These are phyloP conservation scores for Plasmodium relictum DNA, from an alignment of 169 alveolate genomes.

Conservation along the genomic window DNA sequence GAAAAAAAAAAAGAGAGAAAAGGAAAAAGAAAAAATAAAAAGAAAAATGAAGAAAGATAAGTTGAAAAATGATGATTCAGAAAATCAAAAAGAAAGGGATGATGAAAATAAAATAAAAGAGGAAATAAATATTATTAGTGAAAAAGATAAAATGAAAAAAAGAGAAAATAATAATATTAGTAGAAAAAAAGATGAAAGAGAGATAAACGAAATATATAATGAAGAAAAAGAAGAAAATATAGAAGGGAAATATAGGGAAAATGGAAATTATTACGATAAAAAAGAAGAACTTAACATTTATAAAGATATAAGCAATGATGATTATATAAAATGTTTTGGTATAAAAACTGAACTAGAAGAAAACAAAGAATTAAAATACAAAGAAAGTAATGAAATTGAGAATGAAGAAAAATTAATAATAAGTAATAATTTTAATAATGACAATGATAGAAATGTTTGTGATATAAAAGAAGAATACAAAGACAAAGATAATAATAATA, in stretches of 20 bases:
- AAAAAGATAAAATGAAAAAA: no score
- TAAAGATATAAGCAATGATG: no score
- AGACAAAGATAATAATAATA: no score
- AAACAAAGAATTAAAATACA: no score
- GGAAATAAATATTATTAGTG: not conserved
- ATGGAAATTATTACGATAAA: not conserved
- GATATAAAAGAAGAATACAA: no score
- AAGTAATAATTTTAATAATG: no score
- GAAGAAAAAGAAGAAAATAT: no score
- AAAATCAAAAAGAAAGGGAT: conserved; percentile 1
- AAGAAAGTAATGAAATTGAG: no score
- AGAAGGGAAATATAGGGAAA: not conserved
- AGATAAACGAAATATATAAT: not conserved
- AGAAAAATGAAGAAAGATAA: not conserved
- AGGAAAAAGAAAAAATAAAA: not conserved
- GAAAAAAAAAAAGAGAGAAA: conserved; percentile 6
- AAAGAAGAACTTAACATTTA: not conserved
- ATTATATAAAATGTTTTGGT: no score
- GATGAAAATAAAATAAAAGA: not conserved
- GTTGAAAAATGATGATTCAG: not conserved
- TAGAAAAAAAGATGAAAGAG: not conserved
- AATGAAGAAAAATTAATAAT: no score
- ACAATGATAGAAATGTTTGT: no score
- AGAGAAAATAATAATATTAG: not conserved
- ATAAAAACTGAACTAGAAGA: no score